These are phyloP conservation scores for Aspergillus proliferans DNA, from an alignment of 2,329 filamentous ascomycete genomes.

Conservation along the genomic window DNA sequence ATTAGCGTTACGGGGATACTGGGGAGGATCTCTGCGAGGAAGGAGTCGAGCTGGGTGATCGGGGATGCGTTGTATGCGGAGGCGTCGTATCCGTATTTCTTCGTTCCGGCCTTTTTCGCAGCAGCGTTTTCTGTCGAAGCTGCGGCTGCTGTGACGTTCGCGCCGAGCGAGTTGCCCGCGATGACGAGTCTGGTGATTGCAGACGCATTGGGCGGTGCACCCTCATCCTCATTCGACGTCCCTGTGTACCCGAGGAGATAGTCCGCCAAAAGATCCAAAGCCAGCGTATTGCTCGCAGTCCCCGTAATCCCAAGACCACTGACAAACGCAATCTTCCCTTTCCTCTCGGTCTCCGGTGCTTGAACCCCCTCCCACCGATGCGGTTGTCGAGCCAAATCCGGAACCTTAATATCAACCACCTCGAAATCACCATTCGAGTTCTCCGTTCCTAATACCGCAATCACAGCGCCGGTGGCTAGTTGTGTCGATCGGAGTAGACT, in stretches of 20 bases:
- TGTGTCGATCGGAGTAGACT: constrained; percentile 59
- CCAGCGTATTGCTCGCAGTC: constrained; percentile 64
- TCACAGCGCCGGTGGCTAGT: constrained; percentile 85
- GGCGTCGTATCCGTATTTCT: constrained; percentile 93
- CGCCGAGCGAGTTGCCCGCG: constrained; percentile 76
- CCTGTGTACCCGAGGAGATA: constrained; percentile 80
- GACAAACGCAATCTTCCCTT: constrained; percentile 74
- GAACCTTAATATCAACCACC: constrained; percentile 80
- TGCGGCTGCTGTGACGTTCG: constrained; percentile 27
- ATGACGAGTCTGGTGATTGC: constrained; percentile 81
- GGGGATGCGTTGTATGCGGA: constrained; percentile 81
- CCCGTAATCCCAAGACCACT: constrained; percentile 83
- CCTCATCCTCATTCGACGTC: constrained; percentile 36
- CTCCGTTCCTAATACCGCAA: constrained; percentile 92
- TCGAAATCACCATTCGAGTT: constrained; percentile 89
- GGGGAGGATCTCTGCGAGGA: constrained; percentile 73
- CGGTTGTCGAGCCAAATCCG: constrained; percentile 77
- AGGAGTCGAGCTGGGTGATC: constrained; percentile 74
- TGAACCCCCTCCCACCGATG: constrained; percentile 65
- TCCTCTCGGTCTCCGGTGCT: constrained; percentile 22
- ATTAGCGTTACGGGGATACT: constrained; percentile 83
- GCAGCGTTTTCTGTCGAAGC: constrained; percentile 34
- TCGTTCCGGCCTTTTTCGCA: constrained; percentile 47
- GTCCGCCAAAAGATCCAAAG: constrained; percentile 73
- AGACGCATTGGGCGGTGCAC: constrained; percentile 23